phyloP scores from a whole-genome alignment of 148 eudicot species.

The Spergularia bocconei region DNA sequence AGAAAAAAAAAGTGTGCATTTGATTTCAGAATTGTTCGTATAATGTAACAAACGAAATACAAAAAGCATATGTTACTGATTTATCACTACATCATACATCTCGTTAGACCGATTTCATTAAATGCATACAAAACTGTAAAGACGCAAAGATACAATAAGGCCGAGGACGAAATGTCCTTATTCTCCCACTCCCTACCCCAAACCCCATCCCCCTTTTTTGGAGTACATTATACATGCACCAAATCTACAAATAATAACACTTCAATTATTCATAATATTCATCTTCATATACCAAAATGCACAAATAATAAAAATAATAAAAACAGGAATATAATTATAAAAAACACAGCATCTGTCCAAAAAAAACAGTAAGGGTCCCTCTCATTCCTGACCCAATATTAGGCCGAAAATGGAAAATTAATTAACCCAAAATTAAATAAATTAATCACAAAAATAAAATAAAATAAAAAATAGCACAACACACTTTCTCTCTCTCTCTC shows the following conservation, averaged over 20 bases:
- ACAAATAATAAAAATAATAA: not conserved
- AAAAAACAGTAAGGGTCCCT: slow-evolving; percentile 2
- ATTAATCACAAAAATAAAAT: not conserved
- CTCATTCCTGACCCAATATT: not conserved
- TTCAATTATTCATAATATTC: not conserved
- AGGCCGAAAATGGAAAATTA: slow-evolving; percentile 12
- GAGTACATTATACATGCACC: not conserved
- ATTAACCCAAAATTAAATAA: no score
- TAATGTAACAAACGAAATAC: no score
- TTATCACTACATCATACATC: no score
- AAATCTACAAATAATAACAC: not conserved
- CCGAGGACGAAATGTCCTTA: no score
- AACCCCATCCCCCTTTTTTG: no score
- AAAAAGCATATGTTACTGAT: no score
- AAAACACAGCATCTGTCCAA: slow-evolving; percentile 8
- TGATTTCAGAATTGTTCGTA: no score
- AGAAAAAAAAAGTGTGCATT: no score
- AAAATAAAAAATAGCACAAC: not conserved
- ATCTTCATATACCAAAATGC: not conserved
- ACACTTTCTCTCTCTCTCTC: not conserved
- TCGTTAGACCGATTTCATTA: no score
- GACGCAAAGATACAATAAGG: no score
- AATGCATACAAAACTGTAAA: no score
- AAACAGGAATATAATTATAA: not conserved
- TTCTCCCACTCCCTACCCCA: no score